Evolutionary conservation across 2,329 filamentous ascomycete species (phyloP), one percentile per base, ranked within the genome.

Genomic region (Penicillium nordicum): DNA sequence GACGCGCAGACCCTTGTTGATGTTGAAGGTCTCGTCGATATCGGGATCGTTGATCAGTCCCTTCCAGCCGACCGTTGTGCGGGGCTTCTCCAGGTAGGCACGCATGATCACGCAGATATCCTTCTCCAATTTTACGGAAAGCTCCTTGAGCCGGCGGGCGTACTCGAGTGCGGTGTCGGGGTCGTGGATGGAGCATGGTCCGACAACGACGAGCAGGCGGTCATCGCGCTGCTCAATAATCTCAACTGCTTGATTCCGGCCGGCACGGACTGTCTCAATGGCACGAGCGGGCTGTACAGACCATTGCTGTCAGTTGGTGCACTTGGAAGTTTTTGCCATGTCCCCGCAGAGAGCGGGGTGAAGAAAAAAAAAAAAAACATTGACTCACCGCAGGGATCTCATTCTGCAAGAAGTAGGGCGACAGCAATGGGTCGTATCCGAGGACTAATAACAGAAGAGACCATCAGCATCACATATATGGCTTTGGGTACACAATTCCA

Each of bases 41-140:
- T 97, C 92, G 2, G 94, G 94, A 76, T 99, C 94, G 78, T 99
- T 99, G 83, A 99, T 97, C 75, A 99, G 82, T 50, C 94, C 94
- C 80, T 99, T 99, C 94, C 94, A 99, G 72, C 94, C 94, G 48
- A 99, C 92, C 0, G 94, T 99, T 48, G 94, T 99, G 59, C 94
- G 88, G 41, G 94, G 94, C 83, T 99, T 99, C 82, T 99, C 94
- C 50, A 99, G 88, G 84, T 99, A 99, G 72, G 92, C 92, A 68
- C 94, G 90, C 94, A 99, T 99, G 70, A 99, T 87, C 74, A 99
- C 89, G 74, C 87, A 87, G 45, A 99, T 83, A 73, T 97, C 92
- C 67, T 86, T 81, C 59, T 87, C 85, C 60, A 97, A 87, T 81
- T 88, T 90, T 63, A 89, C 84, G 58, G 92, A 85, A 46, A 97